Percentiles rank a stretch among this genome's conserved stretches.
Conservation (phyloP, 1,284 basidiomycete genomes). For the Phlebopus sp. region DNA sequence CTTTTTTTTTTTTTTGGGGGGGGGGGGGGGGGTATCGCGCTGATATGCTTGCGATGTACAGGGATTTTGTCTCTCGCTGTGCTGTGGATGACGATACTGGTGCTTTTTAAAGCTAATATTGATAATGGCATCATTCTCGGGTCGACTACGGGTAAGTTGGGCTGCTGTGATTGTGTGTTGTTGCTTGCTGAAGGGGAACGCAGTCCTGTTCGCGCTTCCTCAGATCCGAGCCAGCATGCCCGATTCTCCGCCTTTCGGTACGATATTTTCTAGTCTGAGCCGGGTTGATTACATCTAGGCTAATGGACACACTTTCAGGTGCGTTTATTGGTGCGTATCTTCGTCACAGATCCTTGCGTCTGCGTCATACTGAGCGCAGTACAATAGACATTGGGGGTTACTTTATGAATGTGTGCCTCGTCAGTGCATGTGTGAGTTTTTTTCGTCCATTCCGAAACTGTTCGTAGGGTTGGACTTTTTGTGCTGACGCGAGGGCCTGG, state of each 20-base stretch:
- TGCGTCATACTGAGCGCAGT: neutral
- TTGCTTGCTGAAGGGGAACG: neutral
- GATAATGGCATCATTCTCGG: slow-evolving; percentile 1
- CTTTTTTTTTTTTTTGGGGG: neutral
- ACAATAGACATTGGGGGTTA: slow-evolving; percentile 5
- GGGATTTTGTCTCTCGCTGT: slow-evolving; percentile 4
- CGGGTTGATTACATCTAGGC: neutral
- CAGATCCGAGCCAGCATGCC: slow-evolving; percentile 6
- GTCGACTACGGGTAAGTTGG: slow-evolving; percentile 4
- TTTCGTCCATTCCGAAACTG: neutral
- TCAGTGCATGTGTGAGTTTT: neutral
- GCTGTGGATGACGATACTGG: slow-evolving; percentile 8
- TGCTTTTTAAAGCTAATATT: neutral
- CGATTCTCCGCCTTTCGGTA: slow-evolving; percentile 5
- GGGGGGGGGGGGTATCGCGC: too few species aligned
- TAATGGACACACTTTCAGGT: neutral
- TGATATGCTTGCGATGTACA: neutral
- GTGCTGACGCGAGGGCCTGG: neutral
- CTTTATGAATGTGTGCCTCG: neutral
- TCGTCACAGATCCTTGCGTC: too few species aligned
- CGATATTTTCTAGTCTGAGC: neutral
- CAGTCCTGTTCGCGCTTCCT: slow-evolving; percentile 6
- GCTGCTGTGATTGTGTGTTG: neutral
- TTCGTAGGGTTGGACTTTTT: neutral
- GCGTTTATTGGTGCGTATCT: slow-evolving; percentile 1